A percentile compares a stretch with the other conserved stretches of the same genome.
These are phyloP conservation scores for Boletus subluridellus DNA, from an alignment of 1,284 basidiomycete genomes.

Conservation along the genomic window DNA sequence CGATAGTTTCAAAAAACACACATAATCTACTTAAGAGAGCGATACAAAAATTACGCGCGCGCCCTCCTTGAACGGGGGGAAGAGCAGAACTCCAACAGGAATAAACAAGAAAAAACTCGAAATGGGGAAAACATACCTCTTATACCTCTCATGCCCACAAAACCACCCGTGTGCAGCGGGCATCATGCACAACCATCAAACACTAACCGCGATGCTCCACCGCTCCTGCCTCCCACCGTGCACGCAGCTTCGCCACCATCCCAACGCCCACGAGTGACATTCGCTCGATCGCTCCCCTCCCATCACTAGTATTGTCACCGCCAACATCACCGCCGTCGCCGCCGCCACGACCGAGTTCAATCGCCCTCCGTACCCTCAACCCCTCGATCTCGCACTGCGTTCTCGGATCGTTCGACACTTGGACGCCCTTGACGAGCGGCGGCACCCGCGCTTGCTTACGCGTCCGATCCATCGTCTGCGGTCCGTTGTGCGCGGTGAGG, in stretches of 20 bases:
- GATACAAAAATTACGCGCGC: neutral
- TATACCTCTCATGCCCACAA: neutral
- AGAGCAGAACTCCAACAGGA: neutral
- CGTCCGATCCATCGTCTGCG: neutral
- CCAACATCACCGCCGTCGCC: no score
- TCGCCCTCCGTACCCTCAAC: neutral
- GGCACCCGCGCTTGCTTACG: neutral
- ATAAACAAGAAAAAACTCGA: neutral
- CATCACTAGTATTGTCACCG: neutral
- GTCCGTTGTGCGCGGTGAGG: neutral
- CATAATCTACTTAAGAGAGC: neutral
- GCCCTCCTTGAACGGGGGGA: neutral
- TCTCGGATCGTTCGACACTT: conserved; percentile 3
- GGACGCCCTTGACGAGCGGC: neutral
- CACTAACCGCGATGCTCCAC: neutral
- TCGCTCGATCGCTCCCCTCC: neutral
- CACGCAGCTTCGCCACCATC: conserved; percentile 23
- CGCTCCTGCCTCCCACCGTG: conserved; percentile 18
- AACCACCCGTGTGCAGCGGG: neutral
- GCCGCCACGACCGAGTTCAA: neutral
- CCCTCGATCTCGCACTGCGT: conserved; percentile 9
- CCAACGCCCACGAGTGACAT: conserved; percentile 9
- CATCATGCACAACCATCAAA: neutral
- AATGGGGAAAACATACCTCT: neutral
- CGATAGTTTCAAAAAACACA: neutral